Evolutionary conservation across 1,284 basidiomycete genomes (phyloP).

Genomic region (Puccinia coronata): DNA sequence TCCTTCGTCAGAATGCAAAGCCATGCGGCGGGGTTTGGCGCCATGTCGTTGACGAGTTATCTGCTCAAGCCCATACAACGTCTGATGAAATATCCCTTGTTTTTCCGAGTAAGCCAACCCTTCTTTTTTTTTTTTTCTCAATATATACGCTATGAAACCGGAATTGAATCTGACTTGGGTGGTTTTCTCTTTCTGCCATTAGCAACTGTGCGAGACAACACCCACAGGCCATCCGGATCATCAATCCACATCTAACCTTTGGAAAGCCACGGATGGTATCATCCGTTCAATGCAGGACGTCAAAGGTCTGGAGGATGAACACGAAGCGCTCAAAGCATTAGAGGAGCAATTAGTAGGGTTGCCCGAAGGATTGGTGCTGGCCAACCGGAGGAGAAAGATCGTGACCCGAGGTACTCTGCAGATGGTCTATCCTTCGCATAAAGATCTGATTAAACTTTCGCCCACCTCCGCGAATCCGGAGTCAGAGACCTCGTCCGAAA

Average conservation of each 20-base stretch:
- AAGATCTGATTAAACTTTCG: slow-evolving; percentile 50
- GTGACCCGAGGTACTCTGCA: slow-evolving; percentile 68
- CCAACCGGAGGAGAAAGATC: slow-evolving; percentile 71
- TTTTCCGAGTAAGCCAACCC: slow-evolving; percentile 69
- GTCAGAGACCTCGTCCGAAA: background rate
- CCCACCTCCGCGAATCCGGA: background rate
- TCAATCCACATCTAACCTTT: slow-evolving; percentile 68
- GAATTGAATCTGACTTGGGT: slow-evolving; percentile 60
- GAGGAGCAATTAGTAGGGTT: slow-evolving; percentile 66
- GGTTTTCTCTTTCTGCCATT: slow-evolving; percentile 62
- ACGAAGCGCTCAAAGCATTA: slow-evolving; percentile 66
- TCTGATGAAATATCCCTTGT: slow-evolving; percentile 70
- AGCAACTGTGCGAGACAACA: slow-evolving; percentile 71
- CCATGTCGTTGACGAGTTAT: slow-evolving; percentile 70
- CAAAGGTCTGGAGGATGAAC: slow-evolving; percentile 80
- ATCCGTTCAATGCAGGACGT: slow-evolving; percentile 78
- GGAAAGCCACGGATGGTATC: slow-evolving; percentile 69
- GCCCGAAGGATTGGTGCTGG: slow-evolving; percentile 64
- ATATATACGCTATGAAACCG: slow-evolving; percentile 57
- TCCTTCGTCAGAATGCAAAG: slow-evolving; percentile 77
- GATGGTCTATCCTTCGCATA: slow-evolving; percentile 57
- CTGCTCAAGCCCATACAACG: slow-evolving; percentile 74
- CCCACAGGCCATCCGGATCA: slow-evolving; percentile 71
- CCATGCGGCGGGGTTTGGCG: slow-evolving; percentile 67
- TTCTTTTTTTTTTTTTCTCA: slow-evolving; percentile 55